Conservation (phyloP, 1,284 basidiomycete species). For the Moesziomyces globuligerus region DNA sequence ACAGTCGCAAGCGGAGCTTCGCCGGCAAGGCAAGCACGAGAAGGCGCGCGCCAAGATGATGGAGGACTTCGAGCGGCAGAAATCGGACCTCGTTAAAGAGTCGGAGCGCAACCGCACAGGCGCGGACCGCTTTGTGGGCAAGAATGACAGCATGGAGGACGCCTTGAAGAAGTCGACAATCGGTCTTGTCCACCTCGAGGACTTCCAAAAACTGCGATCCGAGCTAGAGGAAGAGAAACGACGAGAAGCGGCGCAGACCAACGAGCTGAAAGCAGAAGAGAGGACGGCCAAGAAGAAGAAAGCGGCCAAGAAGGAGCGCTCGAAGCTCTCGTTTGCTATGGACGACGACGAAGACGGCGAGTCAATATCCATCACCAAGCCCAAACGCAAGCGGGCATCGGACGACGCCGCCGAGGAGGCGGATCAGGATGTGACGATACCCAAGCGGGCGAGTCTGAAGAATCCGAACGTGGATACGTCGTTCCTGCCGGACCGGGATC, state of each 20-base stretch:
- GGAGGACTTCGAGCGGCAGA: slow-evolving; percentile 88
- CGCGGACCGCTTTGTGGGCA: slow-evolving; percentile 85
- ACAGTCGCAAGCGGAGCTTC: slow-evolving; percentile 49
- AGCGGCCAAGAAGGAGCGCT: slow-evolving; percentile 85
- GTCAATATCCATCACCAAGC: slow-evolving; percentile 5
- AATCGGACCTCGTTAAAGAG: slow-evolving; percentile 76
- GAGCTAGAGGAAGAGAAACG: slow-evolving; percentile 92
- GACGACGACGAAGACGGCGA: slow-evolving; percentile 58
- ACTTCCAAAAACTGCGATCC: slow-evolving; percentile 80
- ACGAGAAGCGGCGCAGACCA: slow-evolving; percentile 78
- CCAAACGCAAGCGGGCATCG: slow-evolving; percentile 52
- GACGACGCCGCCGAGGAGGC: slow-evolving; percentile 8
- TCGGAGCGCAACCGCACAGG: slow-evolving; percentile 63
- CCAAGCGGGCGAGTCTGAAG: slow-evolving; percentile 79
- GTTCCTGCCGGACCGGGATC: slow-evolving; percentile 94
- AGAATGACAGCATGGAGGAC: slow-evolving; percentile 95
- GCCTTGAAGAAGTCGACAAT: slow-evolving; percentile 90
- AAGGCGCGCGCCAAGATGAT: slow-evolving; percentile 57
- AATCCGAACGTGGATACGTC: slow-evolving; percentile 97
- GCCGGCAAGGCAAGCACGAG: slow-evolving; percentile 53
- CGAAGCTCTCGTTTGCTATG: slow-evolving; percentile 84
- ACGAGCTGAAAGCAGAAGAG: slow-evolving; percentile 45
- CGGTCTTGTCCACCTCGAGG: slow-evolving; percentile 89
- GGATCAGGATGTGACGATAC: neutral
- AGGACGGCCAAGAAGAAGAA: slow-evolving; percentile 72